A percentile compares a stretch with the other conserved stretches of the same genome.
Conservation (phyloP, 2,329 filamentous ascomycete genomes). For the Trichoderma sp. region DNA sequence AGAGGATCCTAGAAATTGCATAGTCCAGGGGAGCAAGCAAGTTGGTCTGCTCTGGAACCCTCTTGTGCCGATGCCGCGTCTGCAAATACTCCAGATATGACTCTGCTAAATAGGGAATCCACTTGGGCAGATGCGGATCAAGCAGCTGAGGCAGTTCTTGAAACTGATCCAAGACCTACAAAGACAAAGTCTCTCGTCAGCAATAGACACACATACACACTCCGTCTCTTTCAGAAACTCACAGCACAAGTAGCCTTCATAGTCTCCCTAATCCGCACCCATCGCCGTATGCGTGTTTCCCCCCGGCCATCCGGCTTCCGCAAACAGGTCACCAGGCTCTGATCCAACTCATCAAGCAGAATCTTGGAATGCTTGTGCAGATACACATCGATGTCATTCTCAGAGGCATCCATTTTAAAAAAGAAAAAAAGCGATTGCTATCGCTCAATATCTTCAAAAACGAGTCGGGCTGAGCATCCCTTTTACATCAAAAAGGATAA, state of each 20-base stretch:
- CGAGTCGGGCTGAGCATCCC: background rate
- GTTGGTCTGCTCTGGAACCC: slow-evolving; percentile 33
- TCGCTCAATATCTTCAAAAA: background rate
- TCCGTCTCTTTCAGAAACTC: slow-evolving; percentile 18
- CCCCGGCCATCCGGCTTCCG: slow-evolving; percentile 50
- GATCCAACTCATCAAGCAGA: slow-evolving; percentile 58
- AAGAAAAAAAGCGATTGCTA: background rate
- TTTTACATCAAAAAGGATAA: background rate
- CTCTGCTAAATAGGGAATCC: slow-evolving; percentile 72
- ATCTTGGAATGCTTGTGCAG: slow-evolving; percentile 60
- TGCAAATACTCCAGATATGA: slow-evolving; percentile 70
- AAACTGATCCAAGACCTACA: slow-evolving; percentile 72
- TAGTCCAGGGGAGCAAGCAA: slow-evolving; percentile 58
- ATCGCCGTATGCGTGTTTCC: slow-evolving; percentile 43
- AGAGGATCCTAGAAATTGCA: slow-evolving; percentile 77
- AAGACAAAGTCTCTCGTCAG: background rate
- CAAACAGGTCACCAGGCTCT: slow-evolving; percentile 51
- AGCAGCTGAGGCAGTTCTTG: slow-evolving; percentile 94
- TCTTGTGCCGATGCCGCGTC: slow-evolving; percentile 42
- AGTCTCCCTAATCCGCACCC: slow-evolving; percentile 51
- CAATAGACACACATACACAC: background rate
- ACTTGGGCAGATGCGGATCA: slow-evolving; percentile 74
- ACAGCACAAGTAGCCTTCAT: slow-evolving; percentile 49
- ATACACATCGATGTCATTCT: slow-evolving; percentile 60
- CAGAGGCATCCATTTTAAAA: slow-evolving; percentile 55